A percentile compares a stretch with the other conserved stretches of the same genome.
These are phyloP conservation scores for Cladosporium sp. DNA, from an alignment of 2,329 filamentous ascomycete genomes.

Conservation along the genomic window DNA sequence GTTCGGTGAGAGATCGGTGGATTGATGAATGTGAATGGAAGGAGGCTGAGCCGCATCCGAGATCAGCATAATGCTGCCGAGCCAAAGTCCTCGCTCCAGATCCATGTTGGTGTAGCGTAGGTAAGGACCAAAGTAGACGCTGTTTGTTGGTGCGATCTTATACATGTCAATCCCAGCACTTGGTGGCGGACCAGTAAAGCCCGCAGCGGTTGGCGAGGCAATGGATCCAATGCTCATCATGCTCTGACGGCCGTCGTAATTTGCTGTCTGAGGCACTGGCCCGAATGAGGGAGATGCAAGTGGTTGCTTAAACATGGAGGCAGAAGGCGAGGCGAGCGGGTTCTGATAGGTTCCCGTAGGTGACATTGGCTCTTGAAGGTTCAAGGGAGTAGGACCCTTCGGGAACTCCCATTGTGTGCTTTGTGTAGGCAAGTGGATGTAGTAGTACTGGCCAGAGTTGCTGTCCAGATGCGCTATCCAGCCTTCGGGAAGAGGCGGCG, in stretches of 20 bases:
- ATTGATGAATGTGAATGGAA: conserved; percentile 92
- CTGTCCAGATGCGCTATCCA: conserved; percentile 98
- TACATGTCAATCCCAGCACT: conserved; percentile 89
- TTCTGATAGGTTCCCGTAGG: conserved; percentile 60
- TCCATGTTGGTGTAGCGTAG: conserved; percentile 97
- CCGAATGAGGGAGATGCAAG: conserved; percentile 73
- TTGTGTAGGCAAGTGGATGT: conserved; percentile 92
- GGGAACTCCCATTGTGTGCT: conserved; percentile 99
- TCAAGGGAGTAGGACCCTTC: conserved; percentile 86
- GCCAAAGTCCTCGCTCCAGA: conserved; percentile 82
- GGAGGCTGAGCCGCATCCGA: conserved; percentile 89
- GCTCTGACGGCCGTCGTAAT: conserved; percentile 67
- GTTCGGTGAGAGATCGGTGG: conserved; percentile 85
- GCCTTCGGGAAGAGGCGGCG: conserved; percentile 89
- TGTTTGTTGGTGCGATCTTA: conserved; percentile 88
- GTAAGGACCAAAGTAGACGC: conserved; percentile 97
- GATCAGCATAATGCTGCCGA: conserved; percentile 89
- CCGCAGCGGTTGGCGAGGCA: conserved; percentile 70
- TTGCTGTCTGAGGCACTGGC: conserved; percentile 69
- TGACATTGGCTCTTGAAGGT: conserved; percentile 80
- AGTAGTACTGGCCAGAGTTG: conserved; percentile 97
- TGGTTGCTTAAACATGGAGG: conserved; percentile 56
- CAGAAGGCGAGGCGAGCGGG: conserved; percentile 42
- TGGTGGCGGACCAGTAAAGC: conserved; percentile 85
- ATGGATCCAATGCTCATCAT: conserved; percentile 76